Evolutionary conservation across 208 protist species (phyloP).

Genomic region (Trypanosoma theileri): DNA sequence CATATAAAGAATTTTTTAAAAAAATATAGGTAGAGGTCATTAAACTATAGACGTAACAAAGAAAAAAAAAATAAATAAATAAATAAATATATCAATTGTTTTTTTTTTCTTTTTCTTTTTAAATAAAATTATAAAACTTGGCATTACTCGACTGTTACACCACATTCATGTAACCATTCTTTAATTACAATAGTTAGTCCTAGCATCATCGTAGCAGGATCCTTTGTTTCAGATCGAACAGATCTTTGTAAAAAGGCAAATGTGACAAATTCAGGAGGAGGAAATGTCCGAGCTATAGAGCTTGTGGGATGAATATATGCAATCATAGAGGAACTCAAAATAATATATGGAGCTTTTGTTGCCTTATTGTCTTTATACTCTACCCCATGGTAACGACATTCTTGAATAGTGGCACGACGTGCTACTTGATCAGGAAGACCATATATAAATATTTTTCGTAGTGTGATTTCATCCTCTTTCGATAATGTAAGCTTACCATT

Average conservation of each 20-base stretch:
- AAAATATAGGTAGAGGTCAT: constrained; percentile 5
- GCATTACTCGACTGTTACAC: constrained; percentile 31
- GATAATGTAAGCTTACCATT: constrained; percentile 27
- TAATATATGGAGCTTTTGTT: constrained; percentile 80
- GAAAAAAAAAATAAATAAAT: constrained; percentile 8
- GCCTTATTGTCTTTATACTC: constrained; percentile 84
- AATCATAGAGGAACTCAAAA: constrained; percentile 58
- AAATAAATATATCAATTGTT: not conserved
- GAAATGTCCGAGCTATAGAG: constrained; percentile 75
- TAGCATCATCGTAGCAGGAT: constrained; percentile 81
- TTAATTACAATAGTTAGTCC: constrained; percentile 85
- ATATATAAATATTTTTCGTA: constrained; percentile 84
- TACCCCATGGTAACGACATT: constrained; percentile 82
- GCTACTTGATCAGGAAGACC: constrained; percentile 89
- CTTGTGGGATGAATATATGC: constrained; percentile 87
- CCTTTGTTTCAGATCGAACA: constrained; percentile 71
- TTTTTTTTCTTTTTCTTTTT: constrained; percentile 9
- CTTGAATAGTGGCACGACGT: constrained; percentile 81
- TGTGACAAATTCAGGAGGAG: constrained; percentile 86
- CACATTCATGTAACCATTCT: constrained; percentile 81
- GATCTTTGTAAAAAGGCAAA: constrained; percentile 80
- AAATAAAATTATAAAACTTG: not conserved
- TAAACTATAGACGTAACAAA: constrained; percentile 1
- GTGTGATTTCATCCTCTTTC: constrained; percentile 61
- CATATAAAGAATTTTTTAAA: constrained; percentile 3